Conservation (phyloP, 495 filamentous ascomycete species). For the Pseudotulostoma volvatum region DNA sequence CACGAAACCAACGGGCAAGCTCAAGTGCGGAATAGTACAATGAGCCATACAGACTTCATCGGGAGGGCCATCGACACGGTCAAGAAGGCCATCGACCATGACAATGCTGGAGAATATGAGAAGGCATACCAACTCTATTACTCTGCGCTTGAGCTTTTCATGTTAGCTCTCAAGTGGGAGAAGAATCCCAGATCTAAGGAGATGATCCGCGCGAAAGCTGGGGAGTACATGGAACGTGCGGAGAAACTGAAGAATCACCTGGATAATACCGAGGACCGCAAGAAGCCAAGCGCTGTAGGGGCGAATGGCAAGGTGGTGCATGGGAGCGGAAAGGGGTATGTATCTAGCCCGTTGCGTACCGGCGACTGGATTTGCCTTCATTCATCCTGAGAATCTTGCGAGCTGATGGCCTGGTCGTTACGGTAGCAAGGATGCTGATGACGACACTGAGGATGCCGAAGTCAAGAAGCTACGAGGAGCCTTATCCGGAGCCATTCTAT, state of each 20-base stretch:
- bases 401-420: constrained; percentile 1
- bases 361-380: no score
- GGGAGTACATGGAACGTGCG: constrained; percentile 94
- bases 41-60: constrained; percentile 96
- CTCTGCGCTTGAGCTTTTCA: constrained; percentile 82
- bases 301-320: constrained; percentile 68
- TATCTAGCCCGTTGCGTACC: no score
- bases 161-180: constrained; percentile 96
- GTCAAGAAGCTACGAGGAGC: constrained; percentile 87
- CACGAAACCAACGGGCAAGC: no score
- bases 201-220: constrained; percentile 84
- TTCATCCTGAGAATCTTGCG: no score
- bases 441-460: constrained; percentile 66
- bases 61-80: constrained; percentile 89
- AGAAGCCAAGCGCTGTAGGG: constrained; percentile 68
- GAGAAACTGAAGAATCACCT: constrained; percentile 93
- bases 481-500: constrained; percentile 78
- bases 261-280: constrained; percentile 53
- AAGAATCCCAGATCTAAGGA: constrained; percentile 93
- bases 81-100: constrained; percentile 90
- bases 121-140: constrained; percentile 93
- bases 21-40: no score
- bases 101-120: constrained; percentile 91
- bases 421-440: constrained; percentile 40
- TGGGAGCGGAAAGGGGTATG: constrained; percentile 50